phyloP scores from a whole-genome alignment of 106 monocot genomes.

The Acorus calamus region DNA sequence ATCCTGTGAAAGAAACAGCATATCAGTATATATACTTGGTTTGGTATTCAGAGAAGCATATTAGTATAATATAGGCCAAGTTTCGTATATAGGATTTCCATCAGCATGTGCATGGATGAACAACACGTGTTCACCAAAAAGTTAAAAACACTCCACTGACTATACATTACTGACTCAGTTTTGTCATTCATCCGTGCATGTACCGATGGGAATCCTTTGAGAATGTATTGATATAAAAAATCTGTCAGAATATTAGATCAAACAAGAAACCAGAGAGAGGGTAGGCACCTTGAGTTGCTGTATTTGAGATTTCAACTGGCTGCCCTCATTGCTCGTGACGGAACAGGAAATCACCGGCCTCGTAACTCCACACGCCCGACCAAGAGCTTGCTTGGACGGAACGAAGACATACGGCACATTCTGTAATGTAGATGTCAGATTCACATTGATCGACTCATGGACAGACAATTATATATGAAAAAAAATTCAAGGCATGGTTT shows the following conservation, averaged over 20 bases:
- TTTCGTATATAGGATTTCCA: not conserved
- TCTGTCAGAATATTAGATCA: too few relatives aligned
- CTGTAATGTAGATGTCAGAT: conserved; percentile 14
- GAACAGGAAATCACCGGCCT: conserved; percentile 79
- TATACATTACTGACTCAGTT: too few relatives aligned
- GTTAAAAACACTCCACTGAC: not conserved
- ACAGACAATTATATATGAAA: not conserved
- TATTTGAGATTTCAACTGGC: conserved; percentile 70
- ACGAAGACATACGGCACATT: conserved; percentile 85
- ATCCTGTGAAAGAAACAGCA: conserved; percentile 26
- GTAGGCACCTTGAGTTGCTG: conserved; percentile 51
- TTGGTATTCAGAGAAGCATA: not conserved
- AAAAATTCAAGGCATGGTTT: not conserved
- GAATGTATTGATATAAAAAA: too few relatives aligned
- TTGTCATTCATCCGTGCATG: too few relatives aligned
- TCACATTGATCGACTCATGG: too few relatives aligned
- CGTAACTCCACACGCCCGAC: conserved; percentile 77
- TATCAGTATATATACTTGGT: not conserved
- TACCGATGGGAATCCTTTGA: too few relatives aligned
- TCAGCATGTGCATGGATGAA: too few relatives aligned
- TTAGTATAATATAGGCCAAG: not conserved
- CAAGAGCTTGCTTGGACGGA: conserved; percentile 78
- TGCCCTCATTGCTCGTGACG: conserved; percentile 77
- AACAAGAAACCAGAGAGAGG: too few relatives aligned
- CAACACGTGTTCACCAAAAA: not conserved